Evolutionary conservation across 257 asterid species (phyloP), one percentile per base, ranked within the genome.

Genomic region (Craterostigma plantagineum): DNA sequence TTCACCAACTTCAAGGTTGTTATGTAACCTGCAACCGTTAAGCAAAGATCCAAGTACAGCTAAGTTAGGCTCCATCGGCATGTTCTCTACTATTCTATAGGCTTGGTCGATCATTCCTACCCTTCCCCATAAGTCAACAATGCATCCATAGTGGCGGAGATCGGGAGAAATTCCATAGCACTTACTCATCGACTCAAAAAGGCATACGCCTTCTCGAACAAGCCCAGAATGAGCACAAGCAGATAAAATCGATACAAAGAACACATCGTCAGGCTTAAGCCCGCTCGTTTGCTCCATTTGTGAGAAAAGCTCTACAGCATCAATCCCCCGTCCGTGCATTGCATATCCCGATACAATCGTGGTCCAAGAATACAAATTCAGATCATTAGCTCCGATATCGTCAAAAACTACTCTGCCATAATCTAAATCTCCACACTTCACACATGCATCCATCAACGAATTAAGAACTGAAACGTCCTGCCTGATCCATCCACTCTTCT

Each of bases 361-460:
- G 6, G 83, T 73, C 83, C 83, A 73, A 34, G 78, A 60, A 52
- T 60, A 66, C 55, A 64, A 38, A 52, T 70, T 73, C 58, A 56
- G 55, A 46, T 56, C 18, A 12, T 3, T 13, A n/a, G 33, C 43
- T n/a, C 39, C 39, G 27, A 61, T 43, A 41, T 40, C 50, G 27
- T 59, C 48, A 15, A 74, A 70, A 18, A 64, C 68, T 46, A 43
- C 49, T 11, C 33, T 11, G 9, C 55, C 63, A 43, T 48, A 18
- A 35, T 14, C 14, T 13, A 64, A 27, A 44, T 59, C 59, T 35
- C 83, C 83, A 57, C 71, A 63, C 62, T 70, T 74, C 16, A 71
- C 64, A 16, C 64, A 67, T 39, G 76, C 69, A 33, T 70, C 69
- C 34, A 61, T 66, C 4, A 73, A 60, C 15, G 76, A 69, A 52